phyloP scores from a whole-genome alignment of 2,329 filamentous ascomycete species.

The Mariannaea sp. region DNA sequence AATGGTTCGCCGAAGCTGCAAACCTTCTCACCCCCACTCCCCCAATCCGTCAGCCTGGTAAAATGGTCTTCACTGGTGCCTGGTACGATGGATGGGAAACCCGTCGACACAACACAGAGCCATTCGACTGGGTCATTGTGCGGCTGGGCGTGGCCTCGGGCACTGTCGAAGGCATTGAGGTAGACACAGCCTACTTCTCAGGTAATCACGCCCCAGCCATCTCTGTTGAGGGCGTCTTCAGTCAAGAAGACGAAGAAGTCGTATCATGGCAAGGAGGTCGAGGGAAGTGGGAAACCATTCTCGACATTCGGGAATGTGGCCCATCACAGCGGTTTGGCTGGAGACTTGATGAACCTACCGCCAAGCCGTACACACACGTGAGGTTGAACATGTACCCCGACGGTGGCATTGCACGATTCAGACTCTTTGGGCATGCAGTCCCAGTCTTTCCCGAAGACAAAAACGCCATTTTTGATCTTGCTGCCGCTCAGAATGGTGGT shows the following conservation, averaged over 20 bases:
- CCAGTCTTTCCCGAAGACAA: conserved; percentile 74
- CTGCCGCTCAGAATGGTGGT: conserved; percentile 77
- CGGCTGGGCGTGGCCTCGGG: conserved; percentile 72
- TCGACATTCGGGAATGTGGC: conserved; percentile 72
- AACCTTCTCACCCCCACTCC: conserved; percentile 68
- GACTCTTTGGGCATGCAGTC: conserved; percentile 75
- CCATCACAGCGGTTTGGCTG: conserved; percentile 75
- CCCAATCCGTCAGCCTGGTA: conserved; percentile 66
- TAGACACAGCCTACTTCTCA: conserved; percentile 81
- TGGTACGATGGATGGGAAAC: conserved; percentile 78
- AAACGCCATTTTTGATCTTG: conserved; percentile 72
- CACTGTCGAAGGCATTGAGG: conserved; percentile 73
- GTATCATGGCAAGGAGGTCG: conserved; percentile 62
- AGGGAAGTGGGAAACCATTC: conserved; percentile 73
- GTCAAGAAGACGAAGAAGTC: conserved; percentile 66
- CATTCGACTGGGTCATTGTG: conserved; percentile 71
- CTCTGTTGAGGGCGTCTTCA: conserved; percentile 77
- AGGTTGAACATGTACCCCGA: conserved; percentile 85
- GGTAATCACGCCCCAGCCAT: conserved; percentile 83
- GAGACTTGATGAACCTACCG: conserved; percentile 63
- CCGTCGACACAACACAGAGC: conserved; percentile 65
- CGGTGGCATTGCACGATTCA: conserved; percentile 80
- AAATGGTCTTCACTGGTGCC: conserved; percentile 71
- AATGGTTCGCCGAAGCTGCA: conserved; percentile 70
- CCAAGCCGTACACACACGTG: conserved; percentile 77